A percentile compares a stretch with the other conserved stretches of the same genome.
phyloP scores from a whole-genome alignment of 2,329 filamentous ascomycete species.

The Aspergillus pseudoviridinutans region DNA sequence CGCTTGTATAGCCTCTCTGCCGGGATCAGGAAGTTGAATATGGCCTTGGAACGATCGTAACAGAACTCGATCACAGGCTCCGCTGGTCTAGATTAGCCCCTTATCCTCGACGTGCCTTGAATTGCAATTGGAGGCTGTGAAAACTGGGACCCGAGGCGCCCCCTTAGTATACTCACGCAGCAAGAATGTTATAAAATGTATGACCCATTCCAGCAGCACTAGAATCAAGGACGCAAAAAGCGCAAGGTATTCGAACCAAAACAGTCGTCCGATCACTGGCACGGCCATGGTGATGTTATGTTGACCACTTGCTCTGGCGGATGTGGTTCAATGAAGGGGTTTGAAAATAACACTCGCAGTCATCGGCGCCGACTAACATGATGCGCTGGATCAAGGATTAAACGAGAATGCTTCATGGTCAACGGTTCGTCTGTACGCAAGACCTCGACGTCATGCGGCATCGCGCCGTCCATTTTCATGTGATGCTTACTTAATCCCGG shows the following conservation, averaged over 20 bases:
- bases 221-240: conserved; percentile 79
- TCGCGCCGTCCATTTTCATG: conserved; percentile 15
- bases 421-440: background rate
- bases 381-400: background rate
- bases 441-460: background rate
- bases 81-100: conserved; percentile 48
- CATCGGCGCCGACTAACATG: background rate
- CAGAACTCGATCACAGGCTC: conserved; percentile 75
- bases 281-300: conserved; percentile 47
- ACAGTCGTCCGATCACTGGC: conserved; percentile 60
- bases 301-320: background rate
- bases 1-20: conserved; percentile 65
- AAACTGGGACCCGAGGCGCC: background rate
- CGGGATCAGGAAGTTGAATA: conserved; percentile 77
- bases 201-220: conserved; percentile 74
- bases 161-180: conserved; percentile 60
- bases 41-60: conserved; percentile 73
- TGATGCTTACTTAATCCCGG: conserved; percentile 33
- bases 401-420: background rate
- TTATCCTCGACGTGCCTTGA: background rate
- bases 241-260: conserved; percentile 75
- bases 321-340: background rate
- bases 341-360: background rate
- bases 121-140: background rate
- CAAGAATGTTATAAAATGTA: conserved; percentile 81